These are phyloP conservation scores for Priceomyces medius DNA, from an alignment of 805 yeast species.

Conservation along the genomic window DNA sequence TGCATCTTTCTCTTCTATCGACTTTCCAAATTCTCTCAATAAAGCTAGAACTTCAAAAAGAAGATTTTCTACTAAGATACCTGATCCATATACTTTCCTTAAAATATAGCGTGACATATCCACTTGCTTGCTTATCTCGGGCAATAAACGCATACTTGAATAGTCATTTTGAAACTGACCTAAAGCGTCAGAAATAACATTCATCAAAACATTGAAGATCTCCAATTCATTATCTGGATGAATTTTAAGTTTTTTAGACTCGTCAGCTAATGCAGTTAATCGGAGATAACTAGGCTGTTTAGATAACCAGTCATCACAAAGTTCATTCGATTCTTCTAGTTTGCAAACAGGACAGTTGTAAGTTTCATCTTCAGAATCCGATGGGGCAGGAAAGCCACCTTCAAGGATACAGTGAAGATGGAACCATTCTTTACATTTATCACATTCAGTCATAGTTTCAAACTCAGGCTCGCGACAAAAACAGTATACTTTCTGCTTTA, in stretches of 20 bases:
- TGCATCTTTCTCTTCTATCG: no score
- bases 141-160: neutral
- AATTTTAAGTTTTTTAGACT: constrained; percentile 16
- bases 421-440: constrained; percentile 69
- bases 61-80: constrained; percentile 23
- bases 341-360: constrained; percentile 34
- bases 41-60: no score
- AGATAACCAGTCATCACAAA: constrained; percentile 14
- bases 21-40: no score
- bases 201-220: constrained; percentile 18
- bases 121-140: constrained; percentile 11
- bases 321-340: constrained; percentile 17
- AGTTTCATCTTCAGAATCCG: constrained; percentile 18
- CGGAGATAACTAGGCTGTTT: constrained; percentile 14
- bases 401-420: constrained; percentile 57
- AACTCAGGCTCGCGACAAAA: constrained; percentile 60
- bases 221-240: constrained; percentile 21
- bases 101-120: constrained; percentile 24
- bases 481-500: constrained; percentile 43
- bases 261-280: constrained; percentile 12
- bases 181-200: constrained; percentile 1
- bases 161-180: constrained; percentile 9
- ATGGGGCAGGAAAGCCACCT: constrained; percentile 2
- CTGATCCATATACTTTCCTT: constrained; percentile 32
- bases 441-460: constrained; percentile 70